Percentiles rank a stretch among this genome's conserved stretches.
Conservation (phyloP, 148 eudicot species). For the Diospyros kaki region DNA sequence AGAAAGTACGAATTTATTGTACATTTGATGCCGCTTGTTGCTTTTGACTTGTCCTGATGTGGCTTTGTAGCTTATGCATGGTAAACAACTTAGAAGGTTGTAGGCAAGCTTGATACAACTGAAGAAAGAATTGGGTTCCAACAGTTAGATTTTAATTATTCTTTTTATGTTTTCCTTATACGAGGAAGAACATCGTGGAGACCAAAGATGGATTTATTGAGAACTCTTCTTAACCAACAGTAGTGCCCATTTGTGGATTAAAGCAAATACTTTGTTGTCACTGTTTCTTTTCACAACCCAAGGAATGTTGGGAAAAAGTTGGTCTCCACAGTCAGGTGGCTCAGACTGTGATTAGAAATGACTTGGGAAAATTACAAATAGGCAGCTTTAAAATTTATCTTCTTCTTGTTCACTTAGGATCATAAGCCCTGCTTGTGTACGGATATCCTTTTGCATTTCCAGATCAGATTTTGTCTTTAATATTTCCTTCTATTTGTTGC, state of each 20-base stretch:
- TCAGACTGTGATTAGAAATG: background rate
- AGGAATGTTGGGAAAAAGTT: background rate
- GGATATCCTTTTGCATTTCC: background rate
- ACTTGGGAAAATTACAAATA: background rate
- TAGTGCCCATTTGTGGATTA: background rate
- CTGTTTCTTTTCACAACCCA: background rate
- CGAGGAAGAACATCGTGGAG: background rate
- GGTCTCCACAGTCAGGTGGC: background rate
- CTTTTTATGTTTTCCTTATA: background rate
- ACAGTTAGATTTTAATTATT: background rate
- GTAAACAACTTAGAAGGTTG: too few species aligned
- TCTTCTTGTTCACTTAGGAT: background rate
- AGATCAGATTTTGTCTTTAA: background rate
- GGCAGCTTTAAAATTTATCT: conserved; percentile 4
- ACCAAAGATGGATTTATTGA: background rate
- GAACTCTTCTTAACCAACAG: too few species aligned
- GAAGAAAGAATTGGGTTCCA: background rate
- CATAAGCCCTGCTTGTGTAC: background rate
- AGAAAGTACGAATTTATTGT: conserved; percentile 50
- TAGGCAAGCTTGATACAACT: background rate
- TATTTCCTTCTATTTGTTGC: background rate
- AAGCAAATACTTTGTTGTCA: background rate
- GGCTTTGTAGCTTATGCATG: background rate
- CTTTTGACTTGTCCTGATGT: background rate
- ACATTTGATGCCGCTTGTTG: background rate